phyloP scores from a whole-genome alignment of 495 filamentous ascomycete species.

The Penicillium taxi region DNA sequence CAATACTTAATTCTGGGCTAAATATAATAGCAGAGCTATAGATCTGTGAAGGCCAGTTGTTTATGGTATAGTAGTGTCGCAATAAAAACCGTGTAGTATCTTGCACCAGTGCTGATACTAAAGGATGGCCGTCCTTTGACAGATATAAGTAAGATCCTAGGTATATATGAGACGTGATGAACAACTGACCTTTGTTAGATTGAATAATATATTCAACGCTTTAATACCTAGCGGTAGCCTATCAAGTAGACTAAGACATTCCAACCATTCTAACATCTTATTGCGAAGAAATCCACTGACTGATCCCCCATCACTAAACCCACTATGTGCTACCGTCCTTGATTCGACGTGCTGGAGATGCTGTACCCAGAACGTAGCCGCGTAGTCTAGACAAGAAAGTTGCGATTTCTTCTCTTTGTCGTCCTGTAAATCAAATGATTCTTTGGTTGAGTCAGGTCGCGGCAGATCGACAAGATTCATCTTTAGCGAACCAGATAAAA shows the following conservation, averaged over 20 bases:
- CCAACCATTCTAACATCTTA: slow-evolving; percentile 19
- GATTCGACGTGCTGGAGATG: slow-evolving; percentile 7
- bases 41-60: too few species aligned
- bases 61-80: too few species aligned
- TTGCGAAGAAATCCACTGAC: slow-evolving; percentile 7
- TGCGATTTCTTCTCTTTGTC: too few species aligned
- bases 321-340: neutral
- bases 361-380: slow-evolving; percentile 15
- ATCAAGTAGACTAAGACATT: slow-evolving; percentile 18
- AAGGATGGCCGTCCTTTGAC: neutral
- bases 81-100: too few species aligned
- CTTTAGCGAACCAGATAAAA: slow-evolving; percentile 12
- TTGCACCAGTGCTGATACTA: too few species aligned
- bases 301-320: neutral
- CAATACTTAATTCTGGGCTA: too few species aligned
- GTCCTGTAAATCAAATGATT: neutral
- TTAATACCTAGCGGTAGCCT: slow-evolving; percentile 3
- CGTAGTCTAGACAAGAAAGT: slow-evolving; percentile 13
- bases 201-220: neutral
- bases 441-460: slow-evolving; percentile 4
- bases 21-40: too few species aligned
- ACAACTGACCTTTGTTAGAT: neutral
- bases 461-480: slow-evolving; percentile 11
- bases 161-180: neutral
- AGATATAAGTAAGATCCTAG: too few species aligned